Base-by-base conservation (phyloP, 257 asterid species). In the Eucommia ulmoides region DNA sequence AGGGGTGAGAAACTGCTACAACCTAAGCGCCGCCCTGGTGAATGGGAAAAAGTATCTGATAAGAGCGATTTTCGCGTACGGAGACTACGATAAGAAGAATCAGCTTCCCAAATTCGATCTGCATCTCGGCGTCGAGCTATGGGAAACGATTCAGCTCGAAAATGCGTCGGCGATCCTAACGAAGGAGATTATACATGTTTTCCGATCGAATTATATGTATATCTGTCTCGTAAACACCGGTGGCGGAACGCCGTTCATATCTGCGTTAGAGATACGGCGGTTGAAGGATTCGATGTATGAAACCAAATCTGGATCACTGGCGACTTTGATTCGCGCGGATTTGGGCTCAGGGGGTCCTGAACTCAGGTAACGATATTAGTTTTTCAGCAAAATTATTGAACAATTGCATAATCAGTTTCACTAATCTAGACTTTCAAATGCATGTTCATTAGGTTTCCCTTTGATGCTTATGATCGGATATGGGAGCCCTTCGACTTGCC, bases 101-200 rank as follows among this genome's bases (percentile, higher is more conserved):
- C 51, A 20, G 21, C 17, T 9, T 3, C 78, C 79, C 6, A 23
- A 38, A n/a, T 75, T 75, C 22, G 74, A 65, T 21, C 44, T 75
- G n/a, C 33, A 68, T 55, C 47, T 75, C 16, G 82, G 79, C 19
- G 78, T 59, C 50, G 60, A 68, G 4, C 10, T 15, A 0, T 72
- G 76, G 79, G 63, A 63, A 5, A 45, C 69, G 0, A 48, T 59
- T 6, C 8, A 24, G 0, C 0, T 58, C 2, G 0, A 1, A 0
- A 4, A 12, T 41, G 16, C 33, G 1, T 25, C 49, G 2, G 6
- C 14, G 20, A 12, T 9, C 0, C 4, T 19, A 0, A 1, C 0
- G 2, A 8, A 7, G 24, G 82, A 71, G 60, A 64, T 71, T 24
- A 51, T 75, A 18, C 75, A 67, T 26, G 47, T 41, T 3, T 56